phyloP scores from a whole-genome alignment of 176 grass and related monocot species.

The Bolboschoenus planiculmis region DNA sequence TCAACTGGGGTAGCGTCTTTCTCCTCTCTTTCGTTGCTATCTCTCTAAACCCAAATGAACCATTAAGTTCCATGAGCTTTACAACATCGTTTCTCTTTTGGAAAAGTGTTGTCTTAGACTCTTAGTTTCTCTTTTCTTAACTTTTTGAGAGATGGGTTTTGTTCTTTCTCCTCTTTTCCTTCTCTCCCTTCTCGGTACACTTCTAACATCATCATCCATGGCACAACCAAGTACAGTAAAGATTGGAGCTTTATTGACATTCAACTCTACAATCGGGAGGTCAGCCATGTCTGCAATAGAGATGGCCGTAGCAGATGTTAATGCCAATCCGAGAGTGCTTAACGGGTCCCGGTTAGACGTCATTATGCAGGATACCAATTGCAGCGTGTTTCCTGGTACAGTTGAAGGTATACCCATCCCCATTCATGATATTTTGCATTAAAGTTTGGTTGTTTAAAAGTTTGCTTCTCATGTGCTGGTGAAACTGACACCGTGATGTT shows the following conservation, averaged over 20 bases:
- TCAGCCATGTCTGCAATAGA: constrained; percentile 54
- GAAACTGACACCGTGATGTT: not conserved
- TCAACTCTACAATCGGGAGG: constrained; percentile 73
- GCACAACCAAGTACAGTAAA: constrained; percentile 8
- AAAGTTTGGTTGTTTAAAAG: not conserved
- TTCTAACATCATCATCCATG: not conserved
- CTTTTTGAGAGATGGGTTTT: constrained; percentile 11
- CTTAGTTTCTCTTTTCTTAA: not conserved
- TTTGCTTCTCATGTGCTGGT: not conserved
- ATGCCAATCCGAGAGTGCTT: constrained; percentile 43
- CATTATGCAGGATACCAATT: constrained; percentile 55
- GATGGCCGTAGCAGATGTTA: constrained; percentile 69
- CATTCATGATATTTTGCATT: not conserved
- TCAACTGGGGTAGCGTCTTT: too few species aligned
- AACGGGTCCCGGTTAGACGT: constrained; percentile 45
- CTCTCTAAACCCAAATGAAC: not conserved
- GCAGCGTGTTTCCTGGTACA: constrained; percentile 77
- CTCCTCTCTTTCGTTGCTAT: not conserved
- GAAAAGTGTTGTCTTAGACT: not conserved
- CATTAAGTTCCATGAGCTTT: not conserved
- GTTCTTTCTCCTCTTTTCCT: not conserved
- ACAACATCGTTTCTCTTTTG: not conserved
- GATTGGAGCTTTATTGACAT: constrained; percentile 76
- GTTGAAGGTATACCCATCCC: constrained; percentile 48
- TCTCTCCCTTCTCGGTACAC: not conserved